Evolutionary conservation across 768 basidiomycete genomes (phyloP), one percentile per base, ranked within the genome.

Genomic region (Sutorius australiensis): DNA sequence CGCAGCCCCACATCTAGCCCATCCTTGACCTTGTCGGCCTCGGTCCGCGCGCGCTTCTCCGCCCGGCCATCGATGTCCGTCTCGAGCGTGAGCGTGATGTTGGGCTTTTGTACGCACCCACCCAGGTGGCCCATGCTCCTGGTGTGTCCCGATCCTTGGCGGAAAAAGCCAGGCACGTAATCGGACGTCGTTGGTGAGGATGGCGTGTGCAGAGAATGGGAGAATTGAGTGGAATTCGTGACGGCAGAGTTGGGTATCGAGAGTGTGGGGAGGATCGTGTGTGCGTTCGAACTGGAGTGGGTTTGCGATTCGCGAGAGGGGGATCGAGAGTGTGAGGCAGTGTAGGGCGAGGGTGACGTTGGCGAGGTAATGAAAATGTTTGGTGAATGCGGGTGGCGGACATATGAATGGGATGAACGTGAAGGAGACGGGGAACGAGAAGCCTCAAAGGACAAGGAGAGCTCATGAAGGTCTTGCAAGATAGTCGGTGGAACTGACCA

Each of bases 311-410:
- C 65, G 11, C 57, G 61, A n/a, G 64, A 55, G 1, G 54, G 48
- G 0, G 60, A 54, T 21, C 64, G 59, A 17, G 64, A 48, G 47
- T 68, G 62, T 13, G 66, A 40, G 28, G 39, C 24, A 4, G 48
- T 11, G 38, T 59, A 54, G 1, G 68, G 65, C 5, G 72, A 72
- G 19, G 79, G 64, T 3, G 78, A 75, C 0, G 72, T 70, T 3
- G 88, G 86, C 0, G 84, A 83, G 3, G 86, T 90, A 59, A 91
- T 76, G 63, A 78, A 86, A 59, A 90, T 88, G 58, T 87, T 85
- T 9, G 87, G 86, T 48, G 76, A 80, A 38, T 69, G 52, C 11
- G 44, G 67, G 7, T 50, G 57, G 5, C 53, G 53, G 4, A 54
- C 42, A 10, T 54, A 45, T 31, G 46, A 30, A 43, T 64, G 53